Percentiles rank a stretch among this genome's conserved stretches.
These are phyloP conservation scores for Globisporangium nunn DNA, from an alignment of 352 stramenopile genomes.

Conservation along the genomic window DNA sequence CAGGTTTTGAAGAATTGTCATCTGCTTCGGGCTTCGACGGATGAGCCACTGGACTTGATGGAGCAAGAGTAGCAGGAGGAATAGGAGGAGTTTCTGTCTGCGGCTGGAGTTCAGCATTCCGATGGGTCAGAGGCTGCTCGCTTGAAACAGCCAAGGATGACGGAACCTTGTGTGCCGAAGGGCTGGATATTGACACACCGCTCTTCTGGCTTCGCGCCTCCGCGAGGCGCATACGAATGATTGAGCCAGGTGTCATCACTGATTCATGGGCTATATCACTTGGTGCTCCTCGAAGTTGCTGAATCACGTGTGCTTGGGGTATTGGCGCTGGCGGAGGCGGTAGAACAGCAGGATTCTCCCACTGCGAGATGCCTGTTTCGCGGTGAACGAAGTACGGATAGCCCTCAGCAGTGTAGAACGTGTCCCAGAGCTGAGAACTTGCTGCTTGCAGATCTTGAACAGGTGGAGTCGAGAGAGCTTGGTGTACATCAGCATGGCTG, in stretches of 20 bases:
- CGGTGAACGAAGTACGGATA: slow-evolving; percentile 79
- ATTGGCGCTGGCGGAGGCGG: background rate
- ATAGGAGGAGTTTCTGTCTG: background rate
- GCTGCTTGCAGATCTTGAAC: background rate
- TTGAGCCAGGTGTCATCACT: slow-evolving; percentile 25
- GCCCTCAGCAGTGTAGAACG: slow-evolving; percentile 60
- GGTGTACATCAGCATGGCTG: background rate
- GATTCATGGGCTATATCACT: background rate
- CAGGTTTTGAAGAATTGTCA: background rate
- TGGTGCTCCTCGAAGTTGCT: background rate
- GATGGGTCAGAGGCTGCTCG: background rate
- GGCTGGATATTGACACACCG: background rate
- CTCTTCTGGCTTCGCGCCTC: slow-evolving; percentile 23
- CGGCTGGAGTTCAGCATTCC: background rate
- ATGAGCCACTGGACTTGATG: background rate
- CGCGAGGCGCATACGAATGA: slow-evolving; percentile 40
- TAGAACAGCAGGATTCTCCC: slow-evolving; percentile 40
- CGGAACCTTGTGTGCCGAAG: background rate
- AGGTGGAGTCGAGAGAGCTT: background rate
- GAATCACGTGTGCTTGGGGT: background rate
- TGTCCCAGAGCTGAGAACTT: slow-evolving; percentile 37
- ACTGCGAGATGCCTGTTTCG: slow-evolving; percentile 61
- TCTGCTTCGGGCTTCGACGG: background rate
- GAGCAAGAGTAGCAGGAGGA: background rate
- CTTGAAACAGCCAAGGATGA: background rate